phyloP scores from a whole-genome alignment of 257 asterid species.

The Fraxinus pennsylvanica region DNA sequence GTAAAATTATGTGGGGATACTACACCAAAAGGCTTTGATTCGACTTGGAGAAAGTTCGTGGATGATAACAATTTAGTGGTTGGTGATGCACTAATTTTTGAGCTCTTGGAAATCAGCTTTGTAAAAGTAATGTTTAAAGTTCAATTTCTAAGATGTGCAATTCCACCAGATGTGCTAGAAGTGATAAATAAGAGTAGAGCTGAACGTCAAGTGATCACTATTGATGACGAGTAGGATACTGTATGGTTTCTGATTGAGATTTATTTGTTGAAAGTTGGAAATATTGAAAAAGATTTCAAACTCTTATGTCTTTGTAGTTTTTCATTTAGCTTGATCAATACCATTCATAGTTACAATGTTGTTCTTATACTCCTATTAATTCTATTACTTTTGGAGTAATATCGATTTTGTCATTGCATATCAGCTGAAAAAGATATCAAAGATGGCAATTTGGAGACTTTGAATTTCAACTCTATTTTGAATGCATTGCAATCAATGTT shows the following conservation, averaged over 20 bases:
- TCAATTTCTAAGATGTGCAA: neutral
- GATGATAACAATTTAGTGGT: neutral
- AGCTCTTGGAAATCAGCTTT: neutral
- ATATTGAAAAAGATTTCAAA: neutral
- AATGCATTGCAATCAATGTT: neutral
- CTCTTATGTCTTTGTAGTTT: neutral
- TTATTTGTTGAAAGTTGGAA: neutral
- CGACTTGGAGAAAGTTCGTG: conserved; percentile 3
- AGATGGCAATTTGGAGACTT: neutral
- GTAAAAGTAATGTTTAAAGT: neutral
- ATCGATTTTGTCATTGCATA: neutral
- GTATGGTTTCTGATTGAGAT: neutral
- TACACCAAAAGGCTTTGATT: neutral
- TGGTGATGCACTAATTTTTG: neutral
- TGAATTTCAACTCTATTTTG: neutral
- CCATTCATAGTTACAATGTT: neutral
- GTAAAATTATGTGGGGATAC: neutral
- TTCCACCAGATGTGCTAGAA: neutral
- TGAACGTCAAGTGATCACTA: neutral
- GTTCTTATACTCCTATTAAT: neutral
- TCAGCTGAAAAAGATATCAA: neutral
- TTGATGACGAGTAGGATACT: neutral
- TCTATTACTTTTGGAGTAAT: neutral
- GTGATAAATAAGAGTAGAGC: neutral
- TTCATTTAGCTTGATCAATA: neutral